Base-by-base conservation (phyloP, 306 rosid genomes). In the Corylus avellana region DNA sequence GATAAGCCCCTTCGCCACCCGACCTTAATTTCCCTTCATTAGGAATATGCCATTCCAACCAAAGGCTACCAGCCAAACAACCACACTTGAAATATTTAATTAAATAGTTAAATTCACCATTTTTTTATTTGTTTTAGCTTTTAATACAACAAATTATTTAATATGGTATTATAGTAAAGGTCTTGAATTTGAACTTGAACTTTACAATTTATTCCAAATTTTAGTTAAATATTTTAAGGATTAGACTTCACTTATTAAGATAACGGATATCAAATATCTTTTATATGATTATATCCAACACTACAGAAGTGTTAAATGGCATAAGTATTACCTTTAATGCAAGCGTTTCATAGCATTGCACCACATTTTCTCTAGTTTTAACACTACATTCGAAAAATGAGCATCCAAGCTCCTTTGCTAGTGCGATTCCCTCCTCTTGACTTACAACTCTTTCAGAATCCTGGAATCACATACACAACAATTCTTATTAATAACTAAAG, bases 341-440 rank as follows among this genome's bases (percentile, higher is more conserved):
- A 83, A 95, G 97, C 62, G 91, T 93, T 85, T 95, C 84, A 25
- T 93, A 93, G 90, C 98, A 93, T 32, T 68, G 83, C 82, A 89
- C 97, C 83, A 93, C 99, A 49, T 95, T 95, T 78, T 89, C 93
- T 85, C 96, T 79, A 39, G 98, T 91, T 85, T 91, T 95, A 57
- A 98, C 99, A 79, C 99, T 95, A 63, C 99, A 93, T 85, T 95
- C 99, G 27, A 85, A 84, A 87, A 93, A 93, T 87, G 82, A 29
- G n/a, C 90, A 89, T 77, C 98, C 99, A 47, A 91, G 89, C 79
- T 91, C 93, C 63, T 91, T 75, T 35, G 97, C 96, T 20, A 95
- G 91, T 22, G 89, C 89, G 29, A 88, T 75, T 32, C 99, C 99
- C 85, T 95, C 99, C 78, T 93, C 96, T 86, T 84, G 90, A 76